These are phyloP conservation scores for Diversispora eburnea DNA, from an alignment of 192 early-diverging fungal genomes.

Conservation along the genomic window DNA sequence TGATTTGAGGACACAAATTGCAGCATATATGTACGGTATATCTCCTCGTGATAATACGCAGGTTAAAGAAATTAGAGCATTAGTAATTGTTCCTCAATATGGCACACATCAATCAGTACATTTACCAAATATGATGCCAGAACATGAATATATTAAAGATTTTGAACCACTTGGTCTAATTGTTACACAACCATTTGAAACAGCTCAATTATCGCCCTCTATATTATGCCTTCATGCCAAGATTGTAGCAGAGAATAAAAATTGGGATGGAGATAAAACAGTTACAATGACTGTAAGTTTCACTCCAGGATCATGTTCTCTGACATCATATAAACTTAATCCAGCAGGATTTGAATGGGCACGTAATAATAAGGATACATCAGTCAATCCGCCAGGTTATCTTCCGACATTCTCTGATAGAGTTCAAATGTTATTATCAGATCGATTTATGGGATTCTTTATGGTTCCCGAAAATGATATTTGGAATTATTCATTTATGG, in stretches of 20 bases:
- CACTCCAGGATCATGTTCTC: conserved; percentile 95
- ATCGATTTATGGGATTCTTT: conserved; percentile 96
- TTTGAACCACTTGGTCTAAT: conserved; percentile 98
- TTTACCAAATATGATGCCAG: conserved; percentile 82
- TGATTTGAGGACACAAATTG: conserved; percentile 93
- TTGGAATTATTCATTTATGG: conserved; percentile 99
- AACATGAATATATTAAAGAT: conserved; percentile 87
- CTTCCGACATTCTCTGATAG: conserved; percentile 87
- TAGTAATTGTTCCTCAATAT: conserved; percentile 98
- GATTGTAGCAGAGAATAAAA: conserved; percentile 81
- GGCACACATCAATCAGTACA: conserved; percentile 94
- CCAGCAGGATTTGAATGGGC: conserved; percentile 98
- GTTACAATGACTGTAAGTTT: conserved; percentile 93
- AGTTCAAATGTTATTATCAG: conserved; percentile 94
- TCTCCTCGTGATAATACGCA: conserved; percentile 84
- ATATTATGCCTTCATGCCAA: conserved; percentile 90
- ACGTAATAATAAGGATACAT: conserved; percentile 84
- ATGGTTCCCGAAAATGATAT: conserved; percentile 94
- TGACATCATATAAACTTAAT: conserved; percentile 93
- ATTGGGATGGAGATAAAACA: conserved; percentile 95
- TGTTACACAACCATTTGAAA: conserved; percentile 93
- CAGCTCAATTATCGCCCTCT: conserved; percentile 83
- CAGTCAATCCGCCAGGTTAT: conserved; percentile 79
- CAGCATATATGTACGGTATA: conserved; percentile 92
- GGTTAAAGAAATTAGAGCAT: conserved; percentile 92